Evolutionary conservation across 306 rosid species (phyloP).

Genomic region (Vicia villosa): DNA sequence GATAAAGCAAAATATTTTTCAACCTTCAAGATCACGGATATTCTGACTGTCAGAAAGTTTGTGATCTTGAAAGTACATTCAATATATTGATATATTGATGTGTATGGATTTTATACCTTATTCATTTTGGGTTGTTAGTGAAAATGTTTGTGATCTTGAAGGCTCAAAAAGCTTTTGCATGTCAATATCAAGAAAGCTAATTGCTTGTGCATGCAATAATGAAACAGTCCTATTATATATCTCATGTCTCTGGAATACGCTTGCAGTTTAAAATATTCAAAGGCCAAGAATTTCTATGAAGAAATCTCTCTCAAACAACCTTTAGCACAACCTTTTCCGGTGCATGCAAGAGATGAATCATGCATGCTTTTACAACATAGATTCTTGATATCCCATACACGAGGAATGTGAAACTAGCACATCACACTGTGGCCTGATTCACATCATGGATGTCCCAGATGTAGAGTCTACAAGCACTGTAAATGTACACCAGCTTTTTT

Average conservation of each 20-base stretch:
- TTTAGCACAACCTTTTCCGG: no score
- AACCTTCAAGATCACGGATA: conserved; percentile 66
- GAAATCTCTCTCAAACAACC: no score
- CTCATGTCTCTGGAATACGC: conserved; percentile 51
- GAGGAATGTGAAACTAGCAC: no score
- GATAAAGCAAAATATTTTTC: conserved; percentile 65
- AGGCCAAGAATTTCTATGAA: conserved; percentile 42
- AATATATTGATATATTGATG: no score
- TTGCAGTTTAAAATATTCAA: conserved; percentile 58
- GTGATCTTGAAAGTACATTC: no score
- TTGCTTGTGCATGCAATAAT: conserved; percentile 76
- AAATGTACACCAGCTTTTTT: no score
- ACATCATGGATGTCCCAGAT: no score
- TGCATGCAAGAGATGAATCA: no score
- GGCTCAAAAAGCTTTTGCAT: conserved; percentile 65
- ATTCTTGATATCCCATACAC: no score
- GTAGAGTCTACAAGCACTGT: no score
- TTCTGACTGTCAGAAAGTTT: not conserved
- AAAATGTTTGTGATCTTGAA: conserved; percentile 59
- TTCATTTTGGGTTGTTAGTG: conserved; percentile 58
- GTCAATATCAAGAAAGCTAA: conserved; percentile 56
- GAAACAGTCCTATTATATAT: conserved; percentile 62
- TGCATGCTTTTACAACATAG: no score
- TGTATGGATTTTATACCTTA: conserved; percentile 55
- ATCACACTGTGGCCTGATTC: no score